Conservation (phyloP, 495 filamentous ascomycete species). For the Penicillium waksmanii region DNA sequence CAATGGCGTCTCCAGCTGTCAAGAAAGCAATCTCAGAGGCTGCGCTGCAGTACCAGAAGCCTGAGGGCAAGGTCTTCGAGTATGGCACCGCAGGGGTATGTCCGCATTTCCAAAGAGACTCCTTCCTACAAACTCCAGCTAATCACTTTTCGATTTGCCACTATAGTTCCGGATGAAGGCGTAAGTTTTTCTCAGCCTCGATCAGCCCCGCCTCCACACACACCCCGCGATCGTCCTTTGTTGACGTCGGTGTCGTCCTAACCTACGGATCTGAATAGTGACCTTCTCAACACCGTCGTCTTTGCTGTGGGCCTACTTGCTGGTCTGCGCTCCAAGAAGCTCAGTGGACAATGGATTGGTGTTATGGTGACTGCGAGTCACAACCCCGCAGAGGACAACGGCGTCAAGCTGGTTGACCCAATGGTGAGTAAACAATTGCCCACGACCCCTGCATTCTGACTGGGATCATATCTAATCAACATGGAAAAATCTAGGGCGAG, state of each 20-base stretch:
- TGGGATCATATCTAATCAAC: conserved; percentile 7
- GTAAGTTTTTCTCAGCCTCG: conserved; percentile 52
- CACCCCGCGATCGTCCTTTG: conserved; percentile 39
- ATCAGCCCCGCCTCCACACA: conserved; percentile 45
- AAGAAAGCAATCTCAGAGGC: conserved; percentile 51
- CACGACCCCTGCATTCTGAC: background rate
- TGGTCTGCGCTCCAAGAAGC: conserved; percentile 85
- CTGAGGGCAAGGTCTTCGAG: conserved; percentile 70
- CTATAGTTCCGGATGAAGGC: conserved; percentile 78
- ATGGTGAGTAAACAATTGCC: conserved; percentile 59
- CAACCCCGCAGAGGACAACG: conserved; percentile 96
- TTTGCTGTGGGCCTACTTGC: conserved; percentile 90
- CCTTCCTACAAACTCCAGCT: conserved; percentile 21
- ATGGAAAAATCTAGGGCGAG: conserved; percentile 63
- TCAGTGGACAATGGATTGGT: conserved; percentile 87
- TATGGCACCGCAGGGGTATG: conserved; percentile 95
- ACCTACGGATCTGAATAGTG: conserved; percentile 36
- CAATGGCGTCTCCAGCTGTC: conserved; percentile 51
- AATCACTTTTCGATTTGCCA: conserved; percentile 17
- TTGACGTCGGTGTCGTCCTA: conserved; percentile 31
- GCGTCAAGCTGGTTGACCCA: conserved; percentile 96
- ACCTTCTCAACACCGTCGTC: conserved; percentile 81
- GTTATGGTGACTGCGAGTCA: conserved; percentile 99
- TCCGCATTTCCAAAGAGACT: conserved; percentile 20
- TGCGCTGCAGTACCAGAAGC: conserved; percentile 61